Evolutionary conservation across 2,329 filamentous ascomycete species (phyloP).

Genomic region (Colletotrichum nymphaeae): DNA sequence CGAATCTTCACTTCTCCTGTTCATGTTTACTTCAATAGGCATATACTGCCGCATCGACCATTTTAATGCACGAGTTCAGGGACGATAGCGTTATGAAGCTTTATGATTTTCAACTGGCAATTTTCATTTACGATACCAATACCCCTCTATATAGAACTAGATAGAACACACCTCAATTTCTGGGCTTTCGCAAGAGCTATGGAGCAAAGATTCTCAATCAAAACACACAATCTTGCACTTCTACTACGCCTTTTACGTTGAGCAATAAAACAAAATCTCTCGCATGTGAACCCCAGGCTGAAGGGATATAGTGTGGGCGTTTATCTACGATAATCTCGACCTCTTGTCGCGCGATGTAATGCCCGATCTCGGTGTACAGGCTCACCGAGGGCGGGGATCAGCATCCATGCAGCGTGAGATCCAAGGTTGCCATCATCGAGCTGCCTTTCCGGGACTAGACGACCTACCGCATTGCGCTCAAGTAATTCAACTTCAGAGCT

Average conservation of each 20-base stretch:
- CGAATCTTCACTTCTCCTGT: background rate
- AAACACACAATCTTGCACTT: too few species aligned
- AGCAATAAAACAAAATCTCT: too few species aligned
- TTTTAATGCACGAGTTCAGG: background rate
- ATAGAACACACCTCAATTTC: background rate
- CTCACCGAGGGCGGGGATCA: constrained; percentile 25
- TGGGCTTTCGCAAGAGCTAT: too few species aligned
- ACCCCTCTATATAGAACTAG: background rate
- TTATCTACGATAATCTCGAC: background rate
- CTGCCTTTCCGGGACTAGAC: constrained; percentile 33
- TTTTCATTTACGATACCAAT: background rate
- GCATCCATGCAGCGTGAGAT: constrained; percentile 26
- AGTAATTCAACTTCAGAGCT: background rate
- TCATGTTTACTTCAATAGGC: background rate
- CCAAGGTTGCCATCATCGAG: constrained; percentile 13
- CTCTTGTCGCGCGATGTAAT: background rate
- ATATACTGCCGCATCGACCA: background rate
- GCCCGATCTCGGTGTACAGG: background rate
- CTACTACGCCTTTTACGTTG: too few species aligned
- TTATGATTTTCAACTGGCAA: background rate
- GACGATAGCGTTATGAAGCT: background rate
- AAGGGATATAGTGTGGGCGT: background rate
- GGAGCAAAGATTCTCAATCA: too few species aligned
- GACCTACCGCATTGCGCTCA: background rate
- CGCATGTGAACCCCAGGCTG: too few species aligned